Conservation (phyloP, 2,329 filamentous ascomycete species). For the Penicillium sclerotigenum region DNA sequence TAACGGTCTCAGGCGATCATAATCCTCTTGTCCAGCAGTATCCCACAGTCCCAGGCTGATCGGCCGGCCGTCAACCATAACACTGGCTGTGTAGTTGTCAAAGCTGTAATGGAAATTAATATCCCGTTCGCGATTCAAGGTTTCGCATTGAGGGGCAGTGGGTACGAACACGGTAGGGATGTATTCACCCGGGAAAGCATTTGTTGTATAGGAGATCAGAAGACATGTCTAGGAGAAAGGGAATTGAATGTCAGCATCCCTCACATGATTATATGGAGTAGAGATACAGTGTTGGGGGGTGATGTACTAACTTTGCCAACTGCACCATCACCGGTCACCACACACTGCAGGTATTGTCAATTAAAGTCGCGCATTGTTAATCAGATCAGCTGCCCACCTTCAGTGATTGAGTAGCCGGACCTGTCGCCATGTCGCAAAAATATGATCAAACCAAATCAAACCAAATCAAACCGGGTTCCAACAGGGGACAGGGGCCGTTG, state of each 20-base stretch:
- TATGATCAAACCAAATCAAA: neutral
- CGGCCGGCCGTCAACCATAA: constrained; percentile 97
- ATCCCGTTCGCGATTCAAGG: constrained; percentile 6
- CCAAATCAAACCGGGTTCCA: neutral
- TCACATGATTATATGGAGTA: neutral
- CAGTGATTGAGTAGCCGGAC: constrained; percentile 81
- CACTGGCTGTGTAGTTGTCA: constrained; percentile 98
- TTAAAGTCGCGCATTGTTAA: constrained; percentile 33
- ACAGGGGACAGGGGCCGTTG: neutral
- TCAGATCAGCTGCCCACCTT: constrained; percentile 62
- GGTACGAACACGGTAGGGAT: constrained; percentile 77
- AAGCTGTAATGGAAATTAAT: constrained; percentile 58
- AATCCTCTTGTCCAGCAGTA: constrained; percentile 98
- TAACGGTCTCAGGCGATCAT: constrained; percentile 88
- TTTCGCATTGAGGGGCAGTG: constrained; percentile 17
- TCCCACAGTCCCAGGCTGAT: constrained; percentile 97
- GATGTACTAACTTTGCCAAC: constrained; percentile 79
- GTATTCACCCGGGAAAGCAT: constrained; percentile 99
- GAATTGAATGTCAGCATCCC: neutral
- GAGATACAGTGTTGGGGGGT: neutral
- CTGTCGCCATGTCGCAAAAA: constrained; percentile 62
- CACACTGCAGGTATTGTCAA: constrained; percentile 63
- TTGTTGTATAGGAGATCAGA: constrained; percentile 98
- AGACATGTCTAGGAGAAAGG: constrained; percentile 78
- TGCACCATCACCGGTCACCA: constrained; percentile 98